phyloP scores from a whole-genome alignment of 2,329 filamentous ascomycete species.

The Colletotrichum cuscutae region DNA sequence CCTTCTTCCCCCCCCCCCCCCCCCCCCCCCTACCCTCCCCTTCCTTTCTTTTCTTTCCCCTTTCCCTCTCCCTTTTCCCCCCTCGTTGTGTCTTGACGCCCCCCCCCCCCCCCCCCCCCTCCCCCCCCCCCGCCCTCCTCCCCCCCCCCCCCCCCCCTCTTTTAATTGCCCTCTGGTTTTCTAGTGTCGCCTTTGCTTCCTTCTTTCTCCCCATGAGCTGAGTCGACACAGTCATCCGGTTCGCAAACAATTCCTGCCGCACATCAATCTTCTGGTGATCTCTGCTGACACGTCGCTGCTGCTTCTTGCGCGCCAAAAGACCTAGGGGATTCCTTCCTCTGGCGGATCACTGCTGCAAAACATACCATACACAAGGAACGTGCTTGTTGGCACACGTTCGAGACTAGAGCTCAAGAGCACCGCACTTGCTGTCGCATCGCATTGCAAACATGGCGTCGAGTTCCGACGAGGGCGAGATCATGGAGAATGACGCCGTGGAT shows the following conservation, averaged over 20 bases:
- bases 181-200: constrained; percentile 16
- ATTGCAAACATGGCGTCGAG: constrained; percentile 55
- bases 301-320: constrained; percentile 30
- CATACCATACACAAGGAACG: background rate
- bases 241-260: constrained; percentile 37
- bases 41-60: no score
- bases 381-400: background rate
- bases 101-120: no score
- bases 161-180: constrained; percentile 21
- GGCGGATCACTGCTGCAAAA: constrained; percentile 30
- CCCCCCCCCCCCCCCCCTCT: constrained; percentile 9
- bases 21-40: constrained; percentile 3
- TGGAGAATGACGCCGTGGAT: constrained; percentile 73
- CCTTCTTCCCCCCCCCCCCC: constrained; percentile 3
- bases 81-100: no score
- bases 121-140: no score
- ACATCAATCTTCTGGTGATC: constrained; percentile 28
- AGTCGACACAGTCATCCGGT: constrained; percentile 38
- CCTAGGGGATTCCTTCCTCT: constrained; percentile 33
- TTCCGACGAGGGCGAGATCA: constrained; percentile 89
- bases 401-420: background rate
- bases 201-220: constrained; percentile 32
- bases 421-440: constrained; percentile 6
- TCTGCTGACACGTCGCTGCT: constrained; percentile 36
- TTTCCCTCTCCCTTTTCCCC: no score